Evolutionary conservation across 2,329 filamentous ascomycete genomes (phyloP).

Genomic region (Balansia obtecta): DNA sequence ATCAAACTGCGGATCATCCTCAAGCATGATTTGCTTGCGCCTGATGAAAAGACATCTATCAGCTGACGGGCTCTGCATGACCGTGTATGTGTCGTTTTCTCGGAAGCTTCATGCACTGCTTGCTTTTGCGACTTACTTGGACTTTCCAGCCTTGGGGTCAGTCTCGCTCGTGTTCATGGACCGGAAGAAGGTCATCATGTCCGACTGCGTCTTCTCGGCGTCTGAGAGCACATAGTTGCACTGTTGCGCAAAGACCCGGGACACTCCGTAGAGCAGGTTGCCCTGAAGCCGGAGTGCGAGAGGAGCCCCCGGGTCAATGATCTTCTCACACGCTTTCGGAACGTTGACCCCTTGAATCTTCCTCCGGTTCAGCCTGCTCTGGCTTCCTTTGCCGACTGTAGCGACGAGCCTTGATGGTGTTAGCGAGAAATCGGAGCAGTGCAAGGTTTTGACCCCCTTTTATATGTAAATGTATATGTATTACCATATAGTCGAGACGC

Average conservation of each 20-base stretch:
- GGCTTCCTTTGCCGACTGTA: conserved; percentile 64
- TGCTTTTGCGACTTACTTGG: conserved; percentile 56
- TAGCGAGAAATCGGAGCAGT: not conserved
- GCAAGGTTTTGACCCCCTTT: too few species aligned
- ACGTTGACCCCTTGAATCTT: conserved; percentile 84
- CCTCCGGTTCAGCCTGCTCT: conserved; percentile 68
- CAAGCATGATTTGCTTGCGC: conserved; percentile 61
- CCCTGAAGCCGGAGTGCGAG: conserved; percentile 84
- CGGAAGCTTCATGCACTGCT: not conserved
- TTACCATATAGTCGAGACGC: conserved; percentile 89
- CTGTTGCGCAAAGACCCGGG: conserved; percentile 77
- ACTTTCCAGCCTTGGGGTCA: conserved; percentile 58
- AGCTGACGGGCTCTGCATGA: not conserved
- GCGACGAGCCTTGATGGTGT: conserved; percentile 62
- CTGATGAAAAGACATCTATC: conserved; percentile 28
- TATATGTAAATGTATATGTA: too few species aligned
- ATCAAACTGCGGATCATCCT: conserved; percentile 70
- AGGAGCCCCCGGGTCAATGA: conserved; percentile 67
- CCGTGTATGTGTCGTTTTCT: conserved; percentile 9
- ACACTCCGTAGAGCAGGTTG: conserved; percentile 75
- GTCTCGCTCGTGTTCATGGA: conserved; percentile 41
- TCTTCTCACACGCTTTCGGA: conserved; percentile 75
- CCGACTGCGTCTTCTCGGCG: conserved; percentile 59
- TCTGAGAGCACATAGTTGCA: conserved; percentile 77
- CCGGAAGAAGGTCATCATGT: conserved; percentile 57